Evolutionary conservation across 2,329 filamentous ascomycete species (phyloP).

Genomic region (Knoxdaviesia proteae): DNA sequence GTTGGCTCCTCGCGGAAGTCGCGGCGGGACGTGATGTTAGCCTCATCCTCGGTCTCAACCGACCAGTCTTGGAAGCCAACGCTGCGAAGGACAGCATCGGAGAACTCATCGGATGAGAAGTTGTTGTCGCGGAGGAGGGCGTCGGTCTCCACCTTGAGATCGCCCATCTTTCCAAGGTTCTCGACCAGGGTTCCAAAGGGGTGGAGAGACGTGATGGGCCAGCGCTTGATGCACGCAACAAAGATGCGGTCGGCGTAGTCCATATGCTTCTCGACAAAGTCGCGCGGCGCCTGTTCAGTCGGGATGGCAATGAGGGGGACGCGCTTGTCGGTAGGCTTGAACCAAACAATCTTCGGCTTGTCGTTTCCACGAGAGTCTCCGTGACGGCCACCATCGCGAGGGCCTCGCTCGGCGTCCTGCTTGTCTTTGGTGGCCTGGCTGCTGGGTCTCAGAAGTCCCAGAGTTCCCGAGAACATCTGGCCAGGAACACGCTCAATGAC

Average conservation of each 20-base stretch:
- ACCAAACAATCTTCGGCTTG: slow-evolving; percentile 99
- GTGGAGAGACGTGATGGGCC: slow-evolving; percentile 98
- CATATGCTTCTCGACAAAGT: slow-evolving; percentile 97
- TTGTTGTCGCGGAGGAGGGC: slow-evolving; percentile 95
- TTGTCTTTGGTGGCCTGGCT: slow-evolving; percentile 99
- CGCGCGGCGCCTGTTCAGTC: slow-evolving; percentile 88
- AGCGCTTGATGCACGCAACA: slow-evolving; percentile 96
- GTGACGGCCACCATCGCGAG: slow-evolving; percentile 60
- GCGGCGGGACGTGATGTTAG: slow-evolving; percentile 50
- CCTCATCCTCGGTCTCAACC: slow-evolving; percentile 61
- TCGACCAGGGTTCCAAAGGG: slow-evolving; percentile 95
- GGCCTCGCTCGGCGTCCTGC: slow-evolving; percentile 87
- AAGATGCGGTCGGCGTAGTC: slow-evolving; percentile 97
- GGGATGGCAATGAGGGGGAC: slow-evolving; percentile 95
- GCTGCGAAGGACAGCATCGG: slow-evolving; percentile 83
- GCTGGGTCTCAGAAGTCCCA: slow-evolving; percentile 82
- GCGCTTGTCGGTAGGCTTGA: slow-evolving; percentile 98
- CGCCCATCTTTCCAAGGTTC: slow-evolving; percentile 90
- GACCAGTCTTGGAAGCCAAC: slow-evolving; percentile 88
- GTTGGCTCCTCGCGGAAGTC: slow-evolving; percentile 78
- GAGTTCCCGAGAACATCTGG: slow-evolving; percentile 96
- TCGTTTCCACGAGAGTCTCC: slow-evolving; percentile 30
- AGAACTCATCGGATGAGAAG: slow-evolving; percentile 93
- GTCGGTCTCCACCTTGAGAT: slow-evolving; percentile 93
- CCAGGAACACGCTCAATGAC: slow-evolving; percentile 93